phyloP scores from a whole-genome alignment of 179 eudicot genomes.

The Pouteria campechiana region DNA sequence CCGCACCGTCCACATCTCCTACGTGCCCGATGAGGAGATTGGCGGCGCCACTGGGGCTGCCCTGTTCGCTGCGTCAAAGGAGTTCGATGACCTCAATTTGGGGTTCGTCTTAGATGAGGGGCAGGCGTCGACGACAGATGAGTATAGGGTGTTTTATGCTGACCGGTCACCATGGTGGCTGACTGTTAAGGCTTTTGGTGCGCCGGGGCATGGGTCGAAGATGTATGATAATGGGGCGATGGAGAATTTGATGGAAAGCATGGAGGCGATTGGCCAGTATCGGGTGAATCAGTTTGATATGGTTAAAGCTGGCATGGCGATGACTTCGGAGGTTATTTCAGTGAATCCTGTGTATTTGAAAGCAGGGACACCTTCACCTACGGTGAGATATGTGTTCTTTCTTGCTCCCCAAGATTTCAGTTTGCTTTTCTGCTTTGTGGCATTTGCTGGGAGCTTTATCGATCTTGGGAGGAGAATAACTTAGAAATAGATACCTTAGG shows the following conservation, averaged over 20 bases:
- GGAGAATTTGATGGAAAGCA: conserved; percentile 84
- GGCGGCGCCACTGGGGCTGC: conserved; percentile 75
- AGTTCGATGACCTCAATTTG: conserved; percentile 49
- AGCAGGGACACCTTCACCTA: conserved; percentile 47
- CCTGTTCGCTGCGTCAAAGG: conserved; percentile 33
- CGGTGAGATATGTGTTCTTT: no score
- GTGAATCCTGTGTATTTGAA: conserved; percentile 78
- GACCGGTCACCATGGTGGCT: conserved; percentile 77
- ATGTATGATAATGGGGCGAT: conserved; percentile 63
- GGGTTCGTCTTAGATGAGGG: conserved; percentile 90
- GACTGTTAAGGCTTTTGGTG: conserved; percentile 54
- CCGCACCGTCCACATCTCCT: conserved; percentile 54
- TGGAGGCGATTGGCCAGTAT: conserved; percentile 54
- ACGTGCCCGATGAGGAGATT: conserved; percentile 83
- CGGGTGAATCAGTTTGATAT: conserved; percentile 67
- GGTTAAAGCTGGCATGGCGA: conserved; percentile 62
- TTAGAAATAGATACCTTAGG: no score
- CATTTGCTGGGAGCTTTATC: no score
- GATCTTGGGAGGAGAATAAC: no score
- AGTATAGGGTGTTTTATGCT: conserved; percentile 70
- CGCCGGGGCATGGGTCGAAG: conserved; percentile 77
- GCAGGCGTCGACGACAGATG: conserved; percentile 52
- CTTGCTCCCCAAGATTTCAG: not conserved
- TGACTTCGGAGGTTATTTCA: conserved; percentile 66
- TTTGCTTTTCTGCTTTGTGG: not conserved